These are phyloP conservation scores for Coprinopsis cinerea DNA, from an alignment of 768 basidiomycete species.

Conservation along the genomic window DNA sequence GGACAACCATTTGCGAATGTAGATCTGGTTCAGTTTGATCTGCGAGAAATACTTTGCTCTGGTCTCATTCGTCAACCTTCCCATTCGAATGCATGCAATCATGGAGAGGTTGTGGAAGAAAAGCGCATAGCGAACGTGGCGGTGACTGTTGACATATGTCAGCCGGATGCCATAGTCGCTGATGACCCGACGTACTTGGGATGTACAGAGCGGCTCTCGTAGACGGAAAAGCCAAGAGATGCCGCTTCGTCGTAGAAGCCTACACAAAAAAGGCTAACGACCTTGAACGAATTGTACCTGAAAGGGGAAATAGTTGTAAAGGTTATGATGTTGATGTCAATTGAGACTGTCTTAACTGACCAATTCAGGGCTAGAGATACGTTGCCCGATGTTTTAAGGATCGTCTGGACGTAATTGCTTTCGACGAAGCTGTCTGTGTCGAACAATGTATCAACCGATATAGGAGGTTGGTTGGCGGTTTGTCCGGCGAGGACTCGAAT, in stretches of 20 bases:
- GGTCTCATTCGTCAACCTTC: conserved; percentile 27
- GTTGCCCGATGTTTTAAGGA: conserved; percentile 41
- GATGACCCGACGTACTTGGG: conserved; percentile 52
- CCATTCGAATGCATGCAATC: conserved; percentile 51
- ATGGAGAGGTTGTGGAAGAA: conserved; percentile 70
- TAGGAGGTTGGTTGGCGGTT: conserved; percentile 42
- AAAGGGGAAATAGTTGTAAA: neutral
- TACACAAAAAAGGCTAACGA: conserved; percentile 58
- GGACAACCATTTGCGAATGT: conserved; percentile 61
- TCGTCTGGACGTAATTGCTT: conserved; percentile 40
- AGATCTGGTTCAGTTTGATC: conserved; percentile 53
- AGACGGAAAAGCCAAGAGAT: conserved; percentile 56
- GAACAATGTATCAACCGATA: conserved; percentile 49
- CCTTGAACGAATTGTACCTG: conserved; percentile 67
- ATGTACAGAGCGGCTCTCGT: conserved; percentile 49
- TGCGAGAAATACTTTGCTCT: conserved; percentile 46
- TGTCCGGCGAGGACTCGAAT: conserved; percentile 61
- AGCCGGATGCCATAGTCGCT: neutral
- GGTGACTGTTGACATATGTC: conserved; percentile 38
- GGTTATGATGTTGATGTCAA: neutral
- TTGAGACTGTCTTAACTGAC: conserved; percentile 26
- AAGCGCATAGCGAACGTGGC: conserved; percentile 60
- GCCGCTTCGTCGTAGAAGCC: conserved; percentile 58
- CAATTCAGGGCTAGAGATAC: conserved; percentile 52
- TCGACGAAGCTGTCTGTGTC: conserved; percentile 59